Evolutionary conservation across 208 protist species (phyloP).

Genomic region (Acanthamoeba triangularis): DNA sequence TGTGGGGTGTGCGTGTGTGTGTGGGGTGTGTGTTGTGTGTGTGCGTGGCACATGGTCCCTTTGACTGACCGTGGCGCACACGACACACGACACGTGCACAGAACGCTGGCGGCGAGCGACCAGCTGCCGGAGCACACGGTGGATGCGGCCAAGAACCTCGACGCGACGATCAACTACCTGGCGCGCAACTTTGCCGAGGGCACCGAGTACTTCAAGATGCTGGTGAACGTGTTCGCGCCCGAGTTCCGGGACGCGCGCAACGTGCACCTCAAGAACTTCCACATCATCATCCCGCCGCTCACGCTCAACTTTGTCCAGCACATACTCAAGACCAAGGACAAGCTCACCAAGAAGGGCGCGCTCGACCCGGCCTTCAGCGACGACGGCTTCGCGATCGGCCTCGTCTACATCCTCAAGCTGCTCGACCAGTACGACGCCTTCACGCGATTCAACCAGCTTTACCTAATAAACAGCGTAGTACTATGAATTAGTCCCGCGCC

Average conservation of each 20-base stretch:
- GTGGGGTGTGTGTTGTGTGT: too few species aligned
- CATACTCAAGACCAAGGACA: constrained; percentile 96
- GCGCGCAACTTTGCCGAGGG: constrained; percentile 95
- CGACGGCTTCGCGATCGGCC: constrained; percentile 98
- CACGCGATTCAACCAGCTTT: too few species aligned
- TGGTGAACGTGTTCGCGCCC: constrained; percentile 95
- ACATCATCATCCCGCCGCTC: constrained; percentile 97
- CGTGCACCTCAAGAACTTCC: constrained; percentile 95
- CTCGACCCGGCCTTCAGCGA: constrained; percentile 94
- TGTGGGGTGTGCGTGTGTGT: too few species aligned
- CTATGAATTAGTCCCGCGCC: too few species aligned
- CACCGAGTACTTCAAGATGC: constrained; percentile 97
- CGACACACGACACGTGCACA: not conserved
- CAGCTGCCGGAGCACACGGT: constrained; percentile 82
- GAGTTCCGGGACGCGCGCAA: constrained; percentile 90
- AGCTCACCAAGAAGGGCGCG: constrained; percentile 93
- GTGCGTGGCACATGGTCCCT: too few species aligned
- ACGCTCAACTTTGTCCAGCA: constrained; percentile 96
- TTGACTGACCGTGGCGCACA: too few species aligned
- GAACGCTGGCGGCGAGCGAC: constrained; percentile 85
- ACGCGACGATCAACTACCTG: constrained; percentile 93
- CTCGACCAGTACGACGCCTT: constrained; percentile 95
- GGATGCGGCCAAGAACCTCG: constrained; percentile 91
- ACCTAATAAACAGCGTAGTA: too few species aligned
- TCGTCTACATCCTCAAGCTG: constrained; percentile 97